These are phyloP conservation scores for Wickerhamiella pararugosa DNA, from an alignment of 1,139 yeast genomes.

Conservation along the genomic window DNA sequence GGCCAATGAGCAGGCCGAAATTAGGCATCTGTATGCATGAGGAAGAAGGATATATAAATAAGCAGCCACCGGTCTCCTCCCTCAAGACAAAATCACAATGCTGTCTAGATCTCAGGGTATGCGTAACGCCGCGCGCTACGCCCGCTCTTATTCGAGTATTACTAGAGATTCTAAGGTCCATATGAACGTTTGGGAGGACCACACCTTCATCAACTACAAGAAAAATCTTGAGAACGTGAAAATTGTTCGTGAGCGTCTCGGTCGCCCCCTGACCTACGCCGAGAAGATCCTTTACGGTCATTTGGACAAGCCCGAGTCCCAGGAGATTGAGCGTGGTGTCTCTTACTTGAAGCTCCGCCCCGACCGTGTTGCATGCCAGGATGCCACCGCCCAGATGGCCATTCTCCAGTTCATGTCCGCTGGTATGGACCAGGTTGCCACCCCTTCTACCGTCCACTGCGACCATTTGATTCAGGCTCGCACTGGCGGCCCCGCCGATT, in stretches of 20 bases:
- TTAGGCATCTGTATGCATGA: slow-evolving; percentile 5
- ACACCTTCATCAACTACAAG: slow-evolving; percentile 45
- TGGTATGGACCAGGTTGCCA: slow-evolving; percentile 84
- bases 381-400: slow-evolving; percentile 99
- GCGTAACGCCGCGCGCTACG: slow-evolving; percentile 8
- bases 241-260: slow-evolving; percentile 73
- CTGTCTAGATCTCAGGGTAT: slow-evolving; percentile 11
- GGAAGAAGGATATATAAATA: not conserved
- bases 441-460: slow-evolving; percentile 97
- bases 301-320: slow-evolving; percentile 88
- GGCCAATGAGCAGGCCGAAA: slow-evolving; percentile 4
- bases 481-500: slow-evolving; percentile 83
- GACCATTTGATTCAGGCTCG: slow-evolving; percentile 98
- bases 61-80: too few relatives aligned
- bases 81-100: not conserved
- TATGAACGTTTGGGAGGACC: slow-evolving; percentile 79
- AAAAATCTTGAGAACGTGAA: slow-evolving; percentile 54
- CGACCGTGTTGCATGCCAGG: slow-evolving; percentile 99
- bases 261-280: slow-evolving; percentile 93
- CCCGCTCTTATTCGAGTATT: slow-evolving; percentile 32
- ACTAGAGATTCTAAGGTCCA: slow-evolving; percentile 85
- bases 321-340: slow-evolving; percentile 91
- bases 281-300: slow-evolving; percentile 95
- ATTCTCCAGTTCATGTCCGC: slow-evolving; percentile 97
- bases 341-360: slow-evolving; percentile 95